Conservation (phyloP, 176 grass and related monocot genomes). For the Carex cristatella region DNA sequence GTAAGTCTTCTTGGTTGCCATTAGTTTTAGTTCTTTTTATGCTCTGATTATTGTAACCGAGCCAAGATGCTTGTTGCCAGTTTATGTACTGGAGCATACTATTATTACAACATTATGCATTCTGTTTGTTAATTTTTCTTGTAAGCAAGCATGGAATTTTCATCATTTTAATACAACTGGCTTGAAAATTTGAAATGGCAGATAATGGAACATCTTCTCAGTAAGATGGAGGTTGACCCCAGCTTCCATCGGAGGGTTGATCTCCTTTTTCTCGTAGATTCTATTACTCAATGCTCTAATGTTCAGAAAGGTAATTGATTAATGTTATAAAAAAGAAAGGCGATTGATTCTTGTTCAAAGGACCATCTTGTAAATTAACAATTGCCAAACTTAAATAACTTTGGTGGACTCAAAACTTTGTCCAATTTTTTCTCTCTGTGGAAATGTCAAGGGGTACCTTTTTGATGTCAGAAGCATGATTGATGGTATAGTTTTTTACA, state of each 20-base stretch:
- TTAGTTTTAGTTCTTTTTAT: not conserved
- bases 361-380: not conserved
- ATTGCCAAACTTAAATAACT: not conserved
- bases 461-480: slow-evolving; percentile 1
- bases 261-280: slow-evolving; percentile 92
- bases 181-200: slow-evolving; percentile 35
- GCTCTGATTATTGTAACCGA: not conserved
- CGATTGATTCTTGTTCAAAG: not conserved
- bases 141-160: not conserved
- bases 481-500: slow-evolving; percentile 5
- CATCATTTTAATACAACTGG: not conserved
- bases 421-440: not conserved
- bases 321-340: not conserved
- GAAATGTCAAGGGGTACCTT: not conserved
- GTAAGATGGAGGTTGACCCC: slow-evolving; percentile 74
- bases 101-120: not conserved
- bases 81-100: not conserved
- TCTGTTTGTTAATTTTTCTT: not conserved
- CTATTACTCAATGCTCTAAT: slow-evolving; percentile 92
- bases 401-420: not conserved
- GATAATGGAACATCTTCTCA: slow-evolving; percentile 87
- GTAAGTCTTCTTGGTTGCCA: slow-evolving; percentile 26
- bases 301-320: slow-evolving; percentile 63
- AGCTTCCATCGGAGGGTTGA: slow-evolving; percentile 88
- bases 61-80: not conserved